A percentile compares a stretch with the other conserved stretches of the same genome.
These are phyloP conservation scores for Malbranchea zuffiana DNA, from an alignment of 2,329 filamentous ascomycete genomes.

Conservation along the genomic window DNA sequence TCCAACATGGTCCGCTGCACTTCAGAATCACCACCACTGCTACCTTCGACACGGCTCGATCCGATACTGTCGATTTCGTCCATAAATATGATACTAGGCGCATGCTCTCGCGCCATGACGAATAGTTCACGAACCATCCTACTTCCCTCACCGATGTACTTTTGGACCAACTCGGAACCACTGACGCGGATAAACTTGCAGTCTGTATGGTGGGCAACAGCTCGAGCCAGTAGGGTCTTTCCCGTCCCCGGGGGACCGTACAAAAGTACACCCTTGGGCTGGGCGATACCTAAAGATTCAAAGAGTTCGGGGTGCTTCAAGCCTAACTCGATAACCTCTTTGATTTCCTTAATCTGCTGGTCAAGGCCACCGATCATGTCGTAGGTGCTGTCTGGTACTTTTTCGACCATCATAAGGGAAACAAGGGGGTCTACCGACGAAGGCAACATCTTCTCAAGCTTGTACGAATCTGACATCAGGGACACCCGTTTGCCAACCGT, in stretches of 20 bases:
- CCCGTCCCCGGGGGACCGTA: conserved; percentile 96
- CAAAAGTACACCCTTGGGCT: conserved; percentile 92
- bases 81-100: conserved; percentile 99
- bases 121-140: conserved; percentile 98
- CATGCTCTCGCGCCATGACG: conserved; percentile 97
- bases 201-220: conserved; percentile 95
- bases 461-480: conserved; percentile 92
- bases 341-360: conserved; percentile 99
- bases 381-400: conserved; percentile 98
- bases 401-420: conserved; percentile 99
- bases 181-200: conserved; percentile 98
- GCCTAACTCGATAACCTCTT: conserved; percentile 97
- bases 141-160: conserved; percentile 97
- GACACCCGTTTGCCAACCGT: conserved; percentile 96
- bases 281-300: conserved; percentile 95
- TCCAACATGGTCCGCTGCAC: conserved; percentile 98
- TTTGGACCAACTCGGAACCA: conserved; percentile 92
- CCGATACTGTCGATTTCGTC: conserved; percentile 99
- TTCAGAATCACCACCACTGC: conserved; percentile 89
- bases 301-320: conserved; percentile 98
- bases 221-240: conserved; percentile 89
- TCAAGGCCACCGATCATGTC: conserved; percentile 99
- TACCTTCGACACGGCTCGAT: conserved; percentile 90
- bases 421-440: conserved; percentile 97
- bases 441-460: conserved; percentile 95